Conservation (phyloP, 2,329 filamentous ascomycete species). For the Rhexocercosporidium sp. region DNA sequence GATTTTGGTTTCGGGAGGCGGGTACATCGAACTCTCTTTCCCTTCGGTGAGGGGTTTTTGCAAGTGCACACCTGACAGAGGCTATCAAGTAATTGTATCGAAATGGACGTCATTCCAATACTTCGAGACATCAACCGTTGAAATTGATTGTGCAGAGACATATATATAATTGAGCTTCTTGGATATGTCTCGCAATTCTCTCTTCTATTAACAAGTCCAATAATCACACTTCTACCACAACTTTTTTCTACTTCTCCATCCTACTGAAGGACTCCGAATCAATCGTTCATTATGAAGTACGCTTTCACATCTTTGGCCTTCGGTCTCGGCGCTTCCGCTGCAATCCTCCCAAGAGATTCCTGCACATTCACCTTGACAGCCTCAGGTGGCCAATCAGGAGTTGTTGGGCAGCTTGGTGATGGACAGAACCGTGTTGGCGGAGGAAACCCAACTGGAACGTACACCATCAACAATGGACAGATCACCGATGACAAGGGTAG, state of each 20-base stretch:
- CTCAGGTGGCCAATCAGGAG: conserved; percentile 53
- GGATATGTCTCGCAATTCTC: not conserved
- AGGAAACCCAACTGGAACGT: conserved; percentile 51
- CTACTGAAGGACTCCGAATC: not conserved
- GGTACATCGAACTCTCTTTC: not conserved
- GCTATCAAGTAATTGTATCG: not conserved
- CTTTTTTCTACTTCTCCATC: not conserved
- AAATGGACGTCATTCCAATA: not conserved
- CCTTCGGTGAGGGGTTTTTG: not conserved
- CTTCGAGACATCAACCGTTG: not conserved
- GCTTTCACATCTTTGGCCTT: conserved; percentile 41
- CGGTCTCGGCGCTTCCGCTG: conserved; percentile 45
- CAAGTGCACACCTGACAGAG: not conserved
- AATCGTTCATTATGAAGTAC: conserved; percentile 47
- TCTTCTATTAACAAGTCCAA: not conserved
- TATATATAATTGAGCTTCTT: not conserved
- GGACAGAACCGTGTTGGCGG: conserved; percentile 65
- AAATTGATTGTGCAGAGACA: no score
- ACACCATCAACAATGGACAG: conserved; percentile 56
- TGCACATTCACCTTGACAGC: conserved; percentile 58
- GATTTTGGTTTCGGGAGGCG: not conserved
- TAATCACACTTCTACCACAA: not conserved
- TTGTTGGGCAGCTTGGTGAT: conserved; percentile 62
- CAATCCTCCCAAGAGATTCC: conserved; percentile 44
- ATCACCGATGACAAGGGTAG: conserved; percentile 60